These are phyloP conservation scores for Xylaria sp. DNA, from an alignment of 2,329 filamentous ascomycete genomes.

Conservation along the genomic window DNA sequence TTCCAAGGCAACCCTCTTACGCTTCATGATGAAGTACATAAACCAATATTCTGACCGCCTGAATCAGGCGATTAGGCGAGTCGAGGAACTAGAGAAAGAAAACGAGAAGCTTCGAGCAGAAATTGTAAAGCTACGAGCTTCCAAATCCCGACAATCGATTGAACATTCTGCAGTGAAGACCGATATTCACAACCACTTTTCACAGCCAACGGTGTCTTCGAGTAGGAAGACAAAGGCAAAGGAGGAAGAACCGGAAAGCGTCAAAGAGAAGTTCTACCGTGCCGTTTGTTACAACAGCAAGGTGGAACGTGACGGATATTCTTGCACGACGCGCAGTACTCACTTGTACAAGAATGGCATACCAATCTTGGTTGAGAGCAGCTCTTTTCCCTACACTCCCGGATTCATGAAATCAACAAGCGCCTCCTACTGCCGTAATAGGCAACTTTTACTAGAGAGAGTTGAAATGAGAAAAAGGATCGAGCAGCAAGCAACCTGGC, in stretches of 20 bases:
- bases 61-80: background rate
- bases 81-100: background rate
- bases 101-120: background rate
- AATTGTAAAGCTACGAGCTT: background rate
- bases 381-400: background rate
- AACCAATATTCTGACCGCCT: conserved; percentile 4
- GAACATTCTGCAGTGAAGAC: background rate
- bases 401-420: background rate
- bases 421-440: background rate
- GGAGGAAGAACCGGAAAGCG: no score
- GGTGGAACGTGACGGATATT: no score
- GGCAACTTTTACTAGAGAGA: background rate
- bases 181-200: background rate
- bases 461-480: background rate
- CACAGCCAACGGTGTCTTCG: conserved; percentile 1
- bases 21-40: conserved; percentile 15
- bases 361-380: background rate
- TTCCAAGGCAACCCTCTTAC: no score
- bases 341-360: background rate
- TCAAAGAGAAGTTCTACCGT: background rate
- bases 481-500: background rate
- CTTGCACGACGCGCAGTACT: no score
- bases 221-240: background rate
- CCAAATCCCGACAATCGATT: background rate
- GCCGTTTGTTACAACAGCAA: background rate